Evolutionary conservation across 495 filamentous ascomycete genomes (phyloP).

Genomic region (Cercophora samala): DNA sequence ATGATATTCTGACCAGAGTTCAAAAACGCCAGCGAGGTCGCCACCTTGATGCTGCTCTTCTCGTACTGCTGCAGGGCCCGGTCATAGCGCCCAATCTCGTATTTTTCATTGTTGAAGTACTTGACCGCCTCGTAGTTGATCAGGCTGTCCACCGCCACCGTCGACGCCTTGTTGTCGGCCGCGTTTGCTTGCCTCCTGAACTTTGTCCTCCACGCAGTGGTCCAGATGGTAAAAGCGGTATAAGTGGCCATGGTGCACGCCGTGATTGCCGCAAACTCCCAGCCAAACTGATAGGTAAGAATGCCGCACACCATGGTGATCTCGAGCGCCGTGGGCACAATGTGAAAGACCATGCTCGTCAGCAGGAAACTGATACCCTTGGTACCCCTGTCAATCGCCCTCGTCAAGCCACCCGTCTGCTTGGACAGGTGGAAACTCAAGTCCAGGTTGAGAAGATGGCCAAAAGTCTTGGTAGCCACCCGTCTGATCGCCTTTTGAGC

Average conservation of each 20-base stretch:
- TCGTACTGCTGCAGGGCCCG: conserved; percentile 82
- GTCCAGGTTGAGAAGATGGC: conserved; percentile 83
- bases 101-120: conserved; percentile 98
- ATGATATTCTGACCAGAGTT: conserved; percentile 99
- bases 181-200: conserved; percentile 93
- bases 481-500: conserved; percentile 92
- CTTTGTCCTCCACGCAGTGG: conserved; percentile 94
- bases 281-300: conserved; percentile 90
- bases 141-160: conserved; percentile 90
- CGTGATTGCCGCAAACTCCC: conserved; percentile 88
- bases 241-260: conserved; percentile 88
- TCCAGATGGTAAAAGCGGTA: conserved; percentile 89
- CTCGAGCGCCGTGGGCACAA: conserved; percentile 89
- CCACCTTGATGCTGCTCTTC: conserved; percentile 91
- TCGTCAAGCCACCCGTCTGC: conserved; percentile 89
- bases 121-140: conserved; percentile 99
- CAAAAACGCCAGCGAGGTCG: conserved; percentile 84
- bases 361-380: conserved; percentile 97
- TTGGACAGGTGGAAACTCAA: conserved; percentile 90
- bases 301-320: conserved; percentile 93
- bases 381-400: conserved; percentile 93
- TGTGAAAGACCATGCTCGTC: conserved; percentile 97
- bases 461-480: conserved; percentile 89
- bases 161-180: conserved; percentile 92
- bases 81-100: conserved; percentile 88